Percentiles rank a stretch among this genome's conserved stretches.
Conservation (phyloP, 2,329 filamentous ascomycete genomes). For the Thielaviopsis musarum region DNA sequence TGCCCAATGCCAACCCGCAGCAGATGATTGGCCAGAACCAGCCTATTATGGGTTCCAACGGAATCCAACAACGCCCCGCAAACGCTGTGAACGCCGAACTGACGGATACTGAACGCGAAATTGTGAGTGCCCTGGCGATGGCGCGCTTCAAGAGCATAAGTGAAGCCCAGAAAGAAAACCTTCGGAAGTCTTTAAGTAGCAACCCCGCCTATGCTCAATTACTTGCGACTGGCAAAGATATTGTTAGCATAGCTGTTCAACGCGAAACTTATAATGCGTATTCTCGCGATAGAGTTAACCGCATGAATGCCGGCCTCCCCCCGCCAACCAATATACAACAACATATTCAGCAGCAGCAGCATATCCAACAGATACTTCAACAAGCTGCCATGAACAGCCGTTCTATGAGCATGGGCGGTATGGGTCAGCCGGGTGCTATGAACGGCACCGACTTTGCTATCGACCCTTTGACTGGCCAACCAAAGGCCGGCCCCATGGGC, state of each 20-base stretch:
- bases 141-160: neutral
- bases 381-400: conserved; percentile 22
- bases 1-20: neutral
- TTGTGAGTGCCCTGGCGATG: neutral
- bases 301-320: neutral
- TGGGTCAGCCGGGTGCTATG: conserved; percentile 33
- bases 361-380: conserved; percentile 23
- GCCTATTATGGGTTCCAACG: conserved; percentile 17
- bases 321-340: neutral
- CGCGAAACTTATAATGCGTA: neutral
- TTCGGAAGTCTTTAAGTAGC: neutral
- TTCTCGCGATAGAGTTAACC: neutral
- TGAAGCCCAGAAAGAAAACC: conserved; percentile 2
- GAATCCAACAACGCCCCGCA: conserved; percentile 12
- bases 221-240: neutral
- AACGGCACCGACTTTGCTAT: conserved; percentile 19
- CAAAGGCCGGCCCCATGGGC: neutral
- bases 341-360: conserved; percentile 22
- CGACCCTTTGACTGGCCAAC: neutral
- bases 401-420: conserved; percentile 24
- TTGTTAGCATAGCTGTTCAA: neutral
- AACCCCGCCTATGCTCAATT: neutral
- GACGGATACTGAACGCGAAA: neutral
- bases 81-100: neutral
- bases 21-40: conserved; percentile 17